Percentiles rank a stretch among this genome's conserved stretches.
These are phyloP conservation scores for Zostera marina DNA, from an alignment of 116 monocot species.

Conservation along the genomic window DNA sequence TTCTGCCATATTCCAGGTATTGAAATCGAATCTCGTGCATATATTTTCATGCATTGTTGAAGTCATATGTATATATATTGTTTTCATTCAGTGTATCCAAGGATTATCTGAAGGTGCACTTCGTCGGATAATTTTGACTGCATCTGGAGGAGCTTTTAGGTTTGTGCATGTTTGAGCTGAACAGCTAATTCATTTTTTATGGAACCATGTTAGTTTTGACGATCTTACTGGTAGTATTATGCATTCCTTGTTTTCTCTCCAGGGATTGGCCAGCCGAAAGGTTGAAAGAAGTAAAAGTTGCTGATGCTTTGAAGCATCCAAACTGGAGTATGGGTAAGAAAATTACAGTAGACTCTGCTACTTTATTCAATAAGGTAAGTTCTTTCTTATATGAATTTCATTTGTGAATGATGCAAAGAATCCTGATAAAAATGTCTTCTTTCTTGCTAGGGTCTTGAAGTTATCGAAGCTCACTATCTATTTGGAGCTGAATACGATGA, in stretches of 20 bases:
- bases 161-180: not conserved
- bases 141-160: constrained; percentile 99
- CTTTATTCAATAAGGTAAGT: constrained; percentile 90
- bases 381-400: not conserved
- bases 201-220: no score
- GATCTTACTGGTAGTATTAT: not conserved
- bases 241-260: not conserved
- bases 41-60: not conserved
- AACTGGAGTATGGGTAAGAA: constrained; percentile 99
- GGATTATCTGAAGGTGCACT: constrained; percentile 95
- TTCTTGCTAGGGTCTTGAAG: constrained; percentile 62
- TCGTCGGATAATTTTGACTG: constrained; percentile 90
- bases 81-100: constrained; percentile 71
- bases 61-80: no score
- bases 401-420: not conserved
- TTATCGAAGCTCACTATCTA: constrained; percentile 98
- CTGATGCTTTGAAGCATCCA: constrained; percentile 96
- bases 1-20: constrained; percentile 98
- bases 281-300: constrained; percentile 90
- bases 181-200: no score
- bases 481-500: constrained; percentile 90
- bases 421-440: not conserved
- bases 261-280: constrained; percentile 95
- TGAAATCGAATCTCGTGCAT: not conserved
- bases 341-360: constrained; percentile 96